Evolutionary conservation across 2,329 filamentous ascomycete genomes (phyloP).

Genomic region (Penicillium sp.): DNA sequence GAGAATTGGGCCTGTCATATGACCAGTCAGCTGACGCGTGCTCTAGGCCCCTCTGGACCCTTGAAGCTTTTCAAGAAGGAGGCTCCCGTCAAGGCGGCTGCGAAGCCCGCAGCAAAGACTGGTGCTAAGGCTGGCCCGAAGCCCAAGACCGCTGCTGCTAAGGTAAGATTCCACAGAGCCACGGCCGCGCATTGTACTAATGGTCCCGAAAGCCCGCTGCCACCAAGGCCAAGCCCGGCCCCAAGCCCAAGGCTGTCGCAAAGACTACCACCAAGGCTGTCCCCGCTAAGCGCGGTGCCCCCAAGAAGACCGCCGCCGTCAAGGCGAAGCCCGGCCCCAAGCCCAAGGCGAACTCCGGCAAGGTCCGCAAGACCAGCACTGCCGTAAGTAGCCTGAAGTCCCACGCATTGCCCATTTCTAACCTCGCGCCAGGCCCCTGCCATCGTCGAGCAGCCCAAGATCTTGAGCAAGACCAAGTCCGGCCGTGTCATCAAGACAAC

Average conservation of each 20-base stretch:
- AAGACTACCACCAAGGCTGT: conserved; percentile 51
- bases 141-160: conserved; percentile 4
- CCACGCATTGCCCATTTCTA: conserved; percentile 14
- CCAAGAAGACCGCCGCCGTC: conserved; percentile 48
- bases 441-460: conserved; percentile 68
- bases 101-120: conserved; percentile 23
- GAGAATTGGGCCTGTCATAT: neutral
- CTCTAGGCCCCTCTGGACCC: conserved; percentile 75
- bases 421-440: conserved; percentile 59
- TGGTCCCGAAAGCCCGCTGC: conserved; percentile 19
- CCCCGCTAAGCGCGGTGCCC: conserved; percentile 45
- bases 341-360: conserved; percentile 55
- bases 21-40: conserved; percentile 31
- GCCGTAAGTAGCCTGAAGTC: conserved; percentile 32
- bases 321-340: conserved; percentile 55
- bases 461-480: conserved; percentile 80
- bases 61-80: conserved; percentile 91
- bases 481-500: conserved; percentile 76
- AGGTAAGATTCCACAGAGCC: conserved; percentile 14
- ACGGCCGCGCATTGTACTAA: conserved; percentile 8
- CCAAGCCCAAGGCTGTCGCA: conserved; percentile 40
- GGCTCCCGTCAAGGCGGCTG: conserved; percentile 33
- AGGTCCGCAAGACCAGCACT: conserved; percentile 55
- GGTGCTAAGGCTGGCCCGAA: neutral
- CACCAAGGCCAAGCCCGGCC: conserved; percentile 29